Evolutionary conservation across 306 rosid species (phyloP).

Genomic region (Cucurbita moschata): DNA sequence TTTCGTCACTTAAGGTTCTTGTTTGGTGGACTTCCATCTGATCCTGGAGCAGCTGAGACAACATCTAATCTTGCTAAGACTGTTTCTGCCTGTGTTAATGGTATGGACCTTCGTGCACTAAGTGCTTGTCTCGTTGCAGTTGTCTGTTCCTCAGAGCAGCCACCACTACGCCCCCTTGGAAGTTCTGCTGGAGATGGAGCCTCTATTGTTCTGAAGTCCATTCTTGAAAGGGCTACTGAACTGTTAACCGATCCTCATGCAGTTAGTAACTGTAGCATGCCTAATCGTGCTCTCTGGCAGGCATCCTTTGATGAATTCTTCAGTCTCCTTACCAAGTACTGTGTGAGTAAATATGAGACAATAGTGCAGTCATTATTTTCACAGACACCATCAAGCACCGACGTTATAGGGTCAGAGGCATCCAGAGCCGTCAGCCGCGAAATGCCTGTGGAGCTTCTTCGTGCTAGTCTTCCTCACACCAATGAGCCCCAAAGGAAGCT

Average conservation of each 20-base stretch:
- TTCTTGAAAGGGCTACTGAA: slow-evolving; percentile 86
- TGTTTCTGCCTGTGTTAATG: slow-evolving; percentile 46
- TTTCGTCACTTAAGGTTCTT: slow-evolving; percentile 75
- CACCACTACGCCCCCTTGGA: slow-evolving; percentile 93
- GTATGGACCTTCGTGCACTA: slow-evolving; percentile 81
- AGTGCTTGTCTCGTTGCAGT: slow-evolving; percentile 95
- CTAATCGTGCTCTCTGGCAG: slow-evolving; percentile 80
- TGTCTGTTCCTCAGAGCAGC: slow-evolving; percentile 78
- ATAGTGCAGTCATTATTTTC: slow-evolving; percentile 47
- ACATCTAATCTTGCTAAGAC: slow-evolving; percentile 53
- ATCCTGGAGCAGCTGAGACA: slow-evolving; percentile 58
- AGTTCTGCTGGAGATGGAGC: slow-evolving; percentile 90
- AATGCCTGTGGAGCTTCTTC: slow-evolving; percentile 94
- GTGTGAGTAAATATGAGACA: slow-evolving; percentile 65
- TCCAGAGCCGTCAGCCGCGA: slow-evolving; percentile 59
- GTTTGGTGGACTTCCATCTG: slow-evolving; percentile 77
- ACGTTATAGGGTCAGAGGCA: slow-evolving; percentile 48
- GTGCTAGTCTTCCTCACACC: slow-evolving; percentile 94
- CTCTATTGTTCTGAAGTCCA: slow-evolving; percentile 58
- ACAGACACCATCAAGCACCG: slow-evolving; percentile 43
- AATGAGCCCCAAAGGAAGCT: slow-evolving; percentile 64
- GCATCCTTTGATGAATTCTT: slow-evolving; percentile 87
- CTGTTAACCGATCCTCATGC: slow-evolving; percentile 66
- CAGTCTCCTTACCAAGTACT: slow-evolving; percentile 66
- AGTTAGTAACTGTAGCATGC: slow-evolving; percentile 51